Conservation (phyloP, 208 protist species). For the Acanthamoeba triangularis region DNA sequence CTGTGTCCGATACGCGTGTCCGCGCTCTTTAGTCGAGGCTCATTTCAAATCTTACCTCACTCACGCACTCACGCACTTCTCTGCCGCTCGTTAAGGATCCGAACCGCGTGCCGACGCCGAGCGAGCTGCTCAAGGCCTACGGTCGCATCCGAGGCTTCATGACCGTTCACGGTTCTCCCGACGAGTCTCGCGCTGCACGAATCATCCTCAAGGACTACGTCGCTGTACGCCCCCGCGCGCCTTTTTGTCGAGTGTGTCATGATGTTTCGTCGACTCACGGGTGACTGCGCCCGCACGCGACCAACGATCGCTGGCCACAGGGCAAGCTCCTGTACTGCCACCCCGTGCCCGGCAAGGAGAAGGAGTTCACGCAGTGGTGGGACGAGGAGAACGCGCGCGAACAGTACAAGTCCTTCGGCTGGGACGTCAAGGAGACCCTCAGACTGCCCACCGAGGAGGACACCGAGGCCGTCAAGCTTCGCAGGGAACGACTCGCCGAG, state of each 20-base stretch:
- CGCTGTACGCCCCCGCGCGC: background rate
- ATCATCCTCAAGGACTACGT: constrained; percentile 97
- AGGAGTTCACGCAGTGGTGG: constrained; percentile 43
- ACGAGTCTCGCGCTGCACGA: constrained; percentile 95
- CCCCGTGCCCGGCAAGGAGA: background rate
- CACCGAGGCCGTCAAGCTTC: background rate
- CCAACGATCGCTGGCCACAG: background rate
- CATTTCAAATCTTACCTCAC: no score
- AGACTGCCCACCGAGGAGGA: constrained; percentile 17
- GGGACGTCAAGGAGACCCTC: constrained; percentile 31
- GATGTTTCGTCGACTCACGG: background rate
- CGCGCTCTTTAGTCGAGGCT: background rate
- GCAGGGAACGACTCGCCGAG: background rate
- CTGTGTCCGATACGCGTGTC: background rate
- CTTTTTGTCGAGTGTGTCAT: background rate
- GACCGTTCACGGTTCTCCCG: constrained; percentile 96
- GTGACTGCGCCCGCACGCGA: background rate
- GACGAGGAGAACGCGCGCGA: constrained; percentile 50
- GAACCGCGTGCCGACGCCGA: constrained; percentile 78
- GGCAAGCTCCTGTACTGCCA: constrained; percentile 62
- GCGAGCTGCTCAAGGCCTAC: constrained; percentile 85
- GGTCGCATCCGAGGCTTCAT: constrained; percentile 95
- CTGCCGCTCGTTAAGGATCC: constrained; percentile 73
- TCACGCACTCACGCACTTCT: background rate
- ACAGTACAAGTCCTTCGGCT: constrained; percentile 19